Base-by-base conservation (phyloP, 805 yeast genomes). In the Priceomyces carsonii region DNA sequence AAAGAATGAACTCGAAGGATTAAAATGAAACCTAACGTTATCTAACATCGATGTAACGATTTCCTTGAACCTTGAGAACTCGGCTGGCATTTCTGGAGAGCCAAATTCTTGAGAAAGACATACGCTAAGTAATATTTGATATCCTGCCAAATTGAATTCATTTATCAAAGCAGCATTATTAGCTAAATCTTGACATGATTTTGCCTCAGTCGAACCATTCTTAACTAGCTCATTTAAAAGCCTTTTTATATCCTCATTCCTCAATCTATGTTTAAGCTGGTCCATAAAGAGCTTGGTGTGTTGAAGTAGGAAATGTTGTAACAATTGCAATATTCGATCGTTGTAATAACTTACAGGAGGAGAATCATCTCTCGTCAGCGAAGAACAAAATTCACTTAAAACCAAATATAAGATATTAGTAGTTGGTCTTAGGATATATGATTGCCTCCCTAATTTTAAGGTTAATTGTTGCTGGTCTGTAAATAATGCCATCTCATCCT, bases 91-190 rank as follows among this genome's bases (percentile, higher is more conserved):
- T 3, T 33, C 22, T 10, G 37, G 22, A 2, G 42, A 32, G 6
- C 32, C 26, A 17, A 45, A 39, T 9, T 54, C 57, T 8, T 42
- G 34, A 3, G 38, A 24, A 2, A 55, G 33, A 1, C 59, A 40
- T 0, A 47, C 44, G 15, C 55, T 44, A 8, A 65, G 34, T 9
- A 63, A 35, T 5, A 60, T 36, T 32, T 68, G 73, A 26, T 43
- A 48, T 5, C 59, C 40, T 1, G 69, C 63, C 16, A 68, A 43
- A 31, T 59, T 63, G 40, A 66, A 66, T 35, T 65, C 73, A 33
- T 62, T 56, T 3, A 55, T 48, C 1, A 30, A 19, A 6, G 25
- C 10, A 3, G 51, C 37, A 15, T 45, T 15, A 5, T 33, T 29
- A n/a, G 29, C 29, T 8, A 63, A 40, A 20, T 59, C 61, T 3